Base-by-base conservation (phyloP, 73 alveolate genomes). In the Uronychia setigera region DNA sequence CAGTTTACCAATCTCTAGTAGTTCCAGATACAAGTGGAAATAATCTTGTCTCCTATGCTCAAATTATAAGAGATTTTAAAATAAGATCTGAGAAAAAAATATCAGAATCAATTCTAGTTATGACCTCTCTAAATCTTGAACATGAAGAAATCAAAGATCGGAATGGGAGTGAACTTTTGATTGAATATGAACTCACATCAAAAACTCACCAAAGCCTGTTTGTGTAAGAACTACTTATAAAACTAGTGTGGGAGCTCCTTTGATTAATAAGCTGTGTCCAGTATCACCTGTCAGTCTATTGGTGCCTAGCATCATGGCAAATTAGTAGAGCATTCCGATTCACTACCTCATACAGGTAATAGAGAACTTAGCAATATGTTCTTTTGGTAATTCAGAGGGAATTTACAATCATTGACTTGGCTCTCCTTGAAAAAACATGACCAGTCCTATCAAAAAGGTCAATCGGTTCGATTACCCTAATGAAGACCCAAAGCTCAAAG, bases 241-340 rank as follows among this genome's bases (percentile, higher is more conserved):
- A 5, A 46, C 67, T 46, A 46, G 5, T 46, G n/a, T 46, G 19
- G 67, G 67, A 46, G 67, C 67, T 46, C 67, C 67, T 11, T 46
- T 46, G 67, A 46, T 46, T 5, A 46, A 19, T 19, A 46, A 46
- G 67, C 19, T 11, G n/a, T 46, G 67, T 19, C 67, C 67, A 5
- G 67, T 46, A 46, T 46, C 67, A 11, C 67, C 67, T 11, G 67
- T 46, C 19, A 46, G n/a, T 46, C 67, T 46, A 19, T 19, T 46
- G 67, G 67, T 46, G 67, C 67, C 67, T 46, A 46, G 67, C 67
- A 46, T 46, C n/a, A 19, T 46, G 5, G 67, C 67, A 46, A 46
- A 46, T 46, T 19, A 5, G n/a, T 46, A 5, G 19, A 46, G 19
- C 67, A 19, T 46, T 46, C n/a, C 67, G 67, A 46, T 46, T 5